Percentiles rank a stretch among this genome's conserved stretches.
Conservation (phyloP, 2,329 filamentous ascomycete genomes). For the Neofusicoccum ribis region DNA sequence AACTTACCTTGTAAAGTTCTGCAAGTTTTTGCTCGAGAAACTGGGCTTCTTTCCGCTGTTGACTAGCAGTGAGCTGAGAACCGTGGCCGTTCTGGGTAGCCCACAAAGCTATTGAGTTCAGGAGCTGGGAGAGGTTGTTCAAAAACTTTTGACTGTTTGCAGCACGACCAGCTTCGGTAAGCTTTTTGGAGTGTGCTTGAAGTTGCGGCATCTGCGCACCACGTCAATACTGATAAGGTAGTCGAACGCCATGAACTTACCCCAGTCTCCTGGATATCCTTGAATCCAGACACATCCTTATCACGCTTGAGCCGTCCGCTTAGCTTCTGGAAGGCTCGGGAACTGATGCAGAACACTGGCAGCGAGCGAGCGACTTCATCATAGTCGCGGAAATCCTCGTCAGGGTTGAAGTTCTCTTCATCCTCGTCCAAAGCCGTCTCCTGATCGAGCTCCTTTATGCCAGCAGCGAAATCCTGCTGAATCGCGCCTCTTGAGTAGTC, state of each 20-base stretch:
- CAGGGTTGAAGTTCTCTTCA: conserved; percentile 56
- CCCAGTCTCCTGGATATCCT: conserved; percentile 55
- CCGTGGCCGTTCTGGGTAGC: conserved; percentile 45
- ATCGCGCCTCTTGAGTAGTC: conserved; percentile 57
- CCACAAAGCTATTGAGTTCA: conserved; percentile 58
- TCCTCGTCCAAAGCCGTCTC: conserved; percentile 56
- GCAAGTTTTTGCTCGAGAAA: conserved; percentile 43
- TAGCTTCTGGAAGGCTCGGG: conserved; percentile 64
- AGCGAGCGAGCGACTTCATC: conserved; percentile 56
- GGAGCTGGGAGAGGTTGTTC: conserved; percentile 50
- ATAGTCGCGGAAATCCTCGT: conserved; percentile 59
- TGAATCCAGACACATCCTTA: conserved; percentile 54
- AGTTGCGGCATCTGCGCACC: conserved; percentile 51
- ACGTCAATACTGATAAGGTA: neutral
- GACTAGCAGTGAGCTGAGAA: conserved; percentile 42
- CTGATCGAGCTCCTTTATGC: conserved; percentile 61
- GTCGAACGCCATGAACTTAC: conserved; percentile 21
- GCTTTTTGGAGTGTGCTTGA: conserved; percentile 58
- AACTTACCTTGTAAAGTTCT: conserved; percentile 41
- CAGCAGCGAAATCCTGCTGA: conserved; percentile 59
- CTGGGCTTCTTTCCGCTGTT: conserved; percentile 40
- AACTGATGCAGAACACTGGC: conserved; percentile 66
- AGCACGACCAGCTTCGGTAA: conserved; percentile 54
- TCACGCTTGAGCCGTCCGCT: conserved; percentile 57
- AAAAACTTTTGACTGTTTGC: conserved; percentile 52